These are phyloP conservation scores for Catunica adiposa DNA, from an alignment of 2,329 filamentous ascomycete species.

Conservation along the genomic window DNA sequence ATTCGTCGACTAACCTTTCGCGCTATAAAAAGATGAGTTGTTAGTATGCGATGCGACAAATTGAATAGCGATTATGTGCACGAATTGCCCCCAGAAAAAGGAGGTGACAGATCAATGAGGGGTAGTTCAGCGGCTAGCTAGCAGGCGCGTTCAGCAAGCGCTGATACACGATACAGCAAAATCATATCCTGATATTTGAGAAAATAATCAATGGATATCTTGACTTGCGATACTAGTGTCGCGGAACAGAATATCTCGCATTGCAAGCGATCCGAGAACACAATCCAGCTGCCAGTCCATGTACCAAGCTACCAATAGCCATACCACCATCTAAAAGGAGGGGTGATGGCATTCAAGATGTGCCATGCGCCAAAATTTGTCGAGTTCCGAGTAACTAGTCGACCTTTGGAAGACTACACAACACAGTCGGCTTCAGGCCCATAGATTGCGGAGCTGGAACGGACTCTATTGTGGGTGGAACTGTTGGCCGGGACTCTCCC, in stretches of 20 bases:
- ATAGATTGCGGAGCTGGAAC: background rate
- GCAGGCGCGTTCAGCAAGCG: background rate
- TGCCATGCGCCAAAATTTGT: too few relatives aligned
- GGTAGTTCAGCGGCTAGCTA: constrained; percentile 1
- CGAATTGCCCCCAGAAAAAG: background rate
- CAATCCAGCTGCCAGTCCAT: too few relatives aligned
- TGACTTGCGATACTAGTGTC: too few relatives aligned
- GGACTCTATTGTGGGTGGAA: background rate
- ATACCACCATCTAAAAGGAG: too few relatives aligned
- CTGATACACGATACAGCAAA: background rate
- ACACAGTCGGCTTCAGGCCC: background rate
- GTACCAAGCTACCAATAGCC: too few relatives aligned
- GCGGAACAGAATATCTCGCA: too few relatives aligned
- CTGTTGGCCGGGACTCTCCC: background rate
- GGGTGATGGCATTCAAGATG: too few relatives aligned
- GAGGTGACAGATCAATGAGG: constrained; percentile 5
- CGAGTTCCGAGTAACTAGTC: too few relatives aligned
- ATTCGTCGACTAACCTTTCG: constrained; percentile 13
- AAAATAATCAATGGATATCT: too few relatives aligned
- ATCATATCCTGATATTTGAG: too few relatives aligned
- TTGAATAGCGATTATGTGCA: background rate
- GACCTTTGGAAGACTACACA: too few relatives aligned
- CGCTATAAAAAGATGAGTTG: constrained; percentile 5
- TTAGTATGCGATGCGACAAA: constrained; percentile 7
- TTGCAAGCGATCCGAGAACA: too few relatives aligned